Base-by-base conservation (phyloP, 768 basidiomycete genomes). In the Tephrocybe sp. region DNA sequence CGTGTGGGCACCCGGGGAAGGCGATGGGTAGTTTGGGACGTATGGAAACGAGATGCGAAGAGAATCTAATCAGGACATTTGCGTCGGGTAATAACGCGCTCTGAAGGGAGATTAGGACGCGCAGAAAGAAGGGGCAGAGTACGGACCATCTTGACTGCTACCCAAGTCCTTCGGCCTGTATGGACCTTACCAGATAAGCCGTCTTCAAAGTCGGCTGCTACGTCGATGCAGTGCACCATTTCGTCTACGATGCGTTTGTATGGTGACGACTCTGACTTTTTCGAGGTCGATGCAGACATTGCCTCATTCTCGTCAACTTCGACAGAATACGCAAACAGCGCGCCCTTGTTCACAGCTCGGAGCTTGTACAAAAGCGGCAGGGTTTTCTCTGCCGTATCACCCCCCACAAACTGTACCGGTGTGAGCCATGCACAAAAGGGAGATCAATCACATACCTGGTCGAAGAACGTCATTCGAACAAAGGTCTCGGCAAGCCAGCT, bases 381-480 rank as follows among this genome's bases (percentile, higher is more conserved):
- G 6, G 86, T 80, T 15, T 78, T 84, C 32, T 79, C 76, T 0
- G 86, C 88, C 0, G 86, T 86, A 53, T 95, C 93, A 3, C 90
- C 93, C 0, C 93, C 93, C 1, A 95, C 93, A 58, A 96, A 98
- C 86, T 93, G 15, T 25, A 28, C 38, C 15, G 34, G 28, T 14
- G 20, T 53, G 9, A 52, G 44, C 10, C 34, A 24, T 7, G 33
- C 33, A 48, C 30, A 12, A 33, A 58, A 17, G 14, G 10, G 32
- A 25, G 6, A 8, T 12, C 21, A 28, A 37, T 12, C 15, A 39
- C 51, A 25, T 55, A 87, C 89, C 71, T 95, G 93, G 40, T 81
- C 77, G 61, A 93, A 96, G 73, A 97, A 96, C 0, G 93, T 95
- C 9, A 75, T 68, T 36, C 90, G 76, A 4, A 96, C 86, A 48